Evolutionary conservation across 2,329 filamentous ascomycete species (phyloP).

Genomic region (Emmonsia crescens): DNA sequence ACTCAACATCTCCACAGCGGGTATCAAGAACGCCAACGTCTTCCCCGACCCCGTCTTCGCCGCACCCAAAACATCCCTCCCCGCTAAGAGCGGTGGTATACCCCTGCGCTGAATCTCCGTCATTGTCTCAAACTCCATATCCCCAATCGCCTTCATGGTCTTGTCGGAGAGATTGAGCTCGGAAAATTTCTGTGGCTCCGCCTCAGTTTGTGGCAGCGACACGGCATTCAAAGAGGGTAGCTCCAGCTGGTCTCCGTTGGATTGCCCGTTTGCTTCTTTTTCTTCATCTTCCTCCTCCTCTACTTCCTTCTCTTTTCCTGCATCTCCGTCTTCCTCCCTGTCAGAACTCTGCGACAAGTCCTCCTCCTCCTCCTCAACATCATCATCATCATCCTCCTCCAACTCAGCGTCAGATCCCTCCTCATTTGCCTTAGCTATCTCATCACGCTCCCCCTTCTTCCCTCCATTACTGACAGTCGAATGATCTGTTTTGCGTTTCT

Average conservation of each 20-base stretch:
- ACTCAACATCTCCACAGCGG: conserved; percentile 84
- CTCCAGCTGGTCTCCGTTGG: conserved; percentile 28
- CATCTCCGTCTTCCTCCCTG: conserved; percentile 26
- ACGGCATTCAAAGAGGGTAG: conserved; percentile 44
- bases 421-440: neutral
- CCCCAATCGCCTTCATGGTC: conserved; percentile 75
- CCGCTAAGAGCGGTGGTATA: conserved; percentile 79
- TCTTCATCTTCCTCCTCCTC: conserved; percentile 16
- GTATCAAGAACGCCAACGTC: conserved; percentile 88
- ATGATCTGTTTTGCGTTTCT: conserved; percentile 31
- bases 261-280: conserved; percentile 18
- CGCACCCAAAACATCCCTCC: conserved; percentile 84
- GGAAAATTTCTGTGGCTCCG: conserved; percentile 58
- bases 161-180: conserved; percentile 79
- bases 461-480: conserved; percentile 27
- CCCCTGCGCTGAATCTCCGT: conserved; percentile 84
- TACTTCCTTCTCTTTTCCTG: conserved; percentile 15
- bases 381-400: conserved; percentile 22
- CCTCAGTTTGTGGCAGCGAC: conserved; percentile 47
- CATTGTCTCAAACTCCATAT: conserved; percentile 93
- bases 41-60: conserved; percentile 96
- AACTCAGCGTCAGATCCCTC: conserved; percentile 12
- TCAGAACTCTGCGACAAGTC: conserved; percentile 27
- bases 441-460: conserved; percentile 19
- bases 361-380: conserved; percentile 14